Percentiles rank a stretch among this genome's conserved stretches.
Conservation (phyloP, 2,329 filamentous ascomycete genomes). For the Onygenales sp. region DNA sequence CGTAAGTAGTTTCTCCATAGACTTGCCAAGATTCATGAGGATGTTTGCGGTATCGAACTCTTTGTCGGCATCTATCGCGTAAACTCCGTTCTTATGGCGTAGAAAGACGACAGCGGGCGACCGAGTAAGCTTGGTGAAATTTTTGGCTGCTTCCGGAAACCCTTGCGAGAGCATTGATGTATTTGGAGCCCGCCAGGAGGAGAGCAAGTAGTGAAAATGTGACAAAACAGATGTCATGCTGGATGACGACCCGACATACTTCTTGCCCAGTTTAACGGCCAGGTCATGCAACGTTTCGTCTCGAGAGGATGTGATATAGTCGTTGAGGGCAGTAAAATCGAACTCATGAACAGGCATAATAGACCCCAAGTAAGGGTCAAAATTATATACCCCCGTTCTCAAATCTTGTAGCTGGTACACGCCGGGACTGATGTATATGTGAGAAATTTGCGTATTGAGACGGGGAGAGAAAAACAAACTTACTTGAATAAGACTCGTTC, state of each 20-base stretch:
- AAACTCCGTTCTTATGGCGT: conserved; percentile 70
- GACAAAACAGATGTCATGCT: conserved; percentile 84
- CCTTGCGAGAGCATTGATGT: conserved; percentile 55
- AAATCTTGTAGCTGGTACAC: conserved; percentile 88
- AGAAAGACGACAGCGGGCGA: conserved; percentile 74
- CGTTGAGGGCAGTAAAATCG: conserved; percentile 75
- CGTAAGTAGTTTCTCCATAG: conserved; percentile 92
- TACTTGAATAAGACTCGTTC: conserved; percentile 89
- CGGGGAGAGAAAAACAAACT: conserved; percentile 18
- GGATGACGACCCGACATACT: conserved; percentile 89
- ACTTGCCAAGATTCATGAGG: conserved; percentile 84
- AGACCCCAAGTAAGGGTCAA: conserved; percentile 83
- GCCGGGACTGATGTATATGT: conserved; percentile 45
- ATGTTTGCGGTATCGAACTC: conserved; percentile 77
- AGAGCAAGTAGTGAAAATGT: conserved; percentile 90
- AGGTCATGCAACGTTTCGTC: conserved; percentile 63
- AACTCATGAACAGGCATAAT: conserved; percentile 94
- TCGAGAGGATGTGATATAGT: conserved; percentile 85
- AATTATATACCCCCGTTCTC: conserved; percentile 83
- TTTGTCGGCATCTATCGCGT: conserved; percentile 95
- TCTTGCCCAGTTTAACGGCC: conserved; percentile 57
- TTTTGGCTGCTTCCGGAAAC: conserved; percentile 52
- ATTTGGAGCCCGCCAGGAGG: conserved; percentile 68
- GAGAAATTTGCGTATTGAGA: conserved; percentile 1
- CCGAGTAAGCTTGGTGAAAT: conserved; percentile 63